These are phyloP conservation scores for Barnettozyma populi DNA, from an alignment of 805 yeast species.

Conservation along the genomic window DNA sequence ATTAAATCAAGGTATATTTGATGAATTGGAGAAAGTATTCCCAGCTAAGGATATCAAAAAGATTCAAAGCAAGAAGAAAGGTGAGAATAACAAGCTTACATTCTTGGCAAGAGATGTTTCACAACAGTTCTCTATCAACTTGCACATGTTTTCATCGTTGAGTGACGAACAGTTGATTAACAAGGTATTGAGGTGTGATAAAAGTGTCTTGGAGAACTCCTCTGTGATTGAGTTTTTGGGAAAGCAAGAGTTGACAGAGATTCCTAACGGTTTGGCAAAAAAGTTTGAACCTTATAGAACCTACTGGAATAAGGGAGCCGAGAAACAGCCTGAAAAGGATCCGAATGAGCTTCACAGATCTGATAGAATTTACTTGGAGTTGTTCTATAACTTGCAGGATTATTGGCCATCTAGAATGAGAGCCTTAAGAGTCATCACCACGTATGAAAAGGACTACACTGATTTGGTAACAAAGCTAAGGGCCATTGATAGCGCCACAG, in stretches of 20 bases:
- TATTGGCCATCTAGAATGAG: slow-evolving; percentile 93
- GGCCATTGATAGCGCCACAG: slow-evolving; percentile 67
- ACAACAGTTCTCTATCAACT: slow-evolving; percentile 91
- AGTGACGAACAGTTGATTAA: slow-evolving; percentile 60
- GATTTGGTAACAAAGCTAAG: slow-evolving; percentile 66
- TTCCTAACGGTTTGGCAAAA: slow-evolving; percentile 63
- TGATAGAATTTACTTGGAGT: slow-evolving; percentile 77
- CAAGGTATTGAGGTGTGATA: slow-evolving; percentile 73
- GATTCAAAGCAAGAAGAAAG: slow-evolving; percentile 35
- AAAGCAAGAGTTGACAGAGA: slow-evolving; percentile 68
- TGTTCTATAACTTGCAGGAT: slow-evolving; percentile 75
- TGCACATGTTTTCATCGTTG: slow-evolving; percentile 65
- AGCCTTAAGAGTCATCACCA: slow-evolving; percentile 64
- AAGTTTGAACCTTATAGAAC: slow-evolving; percentile 77
- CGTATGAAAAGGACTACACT: slow-evolving; percentile 72
- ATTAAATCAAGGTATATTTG: slow-evolving; percentile 70
- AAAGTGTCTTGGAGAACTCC: slow-evolving; percentile 58
- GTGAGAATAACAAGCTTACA: slow-evolving; percentile 38
- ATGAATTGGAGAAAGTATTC: slow-evolving; percentile 80
- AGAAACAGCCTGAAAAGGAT: slow-evolving; percentile 52
- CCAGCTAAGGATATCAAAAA: slow-evolving; percentile 64
- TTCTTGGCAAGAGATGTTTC: slow-evolving; percentile 80
- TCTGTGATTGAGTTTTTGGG: slow-evolving; percentile 83
- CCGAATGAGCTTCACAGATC: slow-evolving; percentile 77
- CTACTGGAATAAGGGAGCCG: slow-evolving; percentile 41